Evolutionary conservation across 2,329 filamentous ascomycete genomes (phyloP).

Genomic region (Apiospora saccharicola): DNA sequence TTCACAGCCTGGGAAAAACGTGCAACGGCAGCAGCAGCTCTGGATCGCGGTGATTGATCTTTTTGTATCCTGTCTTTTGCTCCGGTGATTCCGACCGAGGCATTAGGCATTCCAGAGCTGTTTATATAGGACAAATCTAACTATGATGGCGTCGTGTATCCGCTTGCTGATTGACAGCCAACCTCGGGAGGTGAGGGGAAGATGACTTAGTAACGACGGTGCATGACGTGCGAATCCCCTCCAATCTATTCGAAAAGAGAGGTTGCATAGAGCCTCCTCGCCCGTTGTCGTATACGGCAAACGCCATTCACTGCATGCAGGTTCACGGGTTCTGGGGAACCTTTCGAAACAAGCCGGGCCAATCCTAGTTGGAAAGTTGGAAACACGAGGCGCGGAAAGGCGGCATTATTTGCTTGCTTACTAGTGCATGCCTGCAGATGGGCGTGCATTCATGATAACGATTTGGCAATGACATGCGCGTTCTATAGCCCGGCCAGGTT

Average conservation of each 20-base stretch:
- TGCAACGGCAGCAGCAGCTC: no score
- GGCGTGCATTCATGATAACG: not conserved
- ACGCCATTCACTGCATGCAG: not conserved
- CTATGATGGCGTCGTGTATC: no score
- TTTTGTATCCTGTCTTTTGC: no score
- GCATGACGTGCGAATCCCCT: slow-evolving; percentile 8
- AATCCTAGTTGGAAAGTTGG: slow-evolving; percentile 16
- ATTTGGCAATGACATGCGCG: not conserved
- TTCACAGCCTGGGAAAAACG: no score
- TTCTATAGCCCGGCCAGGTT: not conserved
- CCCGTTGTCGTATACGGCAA: not conserved
- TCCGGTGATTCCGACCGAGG: no score
- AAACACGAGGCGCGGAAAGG: slow-evolving; percentile 15
- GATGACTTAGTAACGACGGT: slow-evolving; percentile 4
- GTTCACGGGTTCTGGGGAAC: not conserved
- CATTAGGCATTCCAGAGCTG: no score
- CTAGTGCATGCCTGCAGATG: not conserved
- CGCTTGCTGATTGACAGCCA: not conserved
- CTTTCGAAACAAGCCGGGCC: not conserved
- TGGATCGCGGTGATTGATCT: not conserved
- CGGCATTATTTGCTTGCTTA: not conserved
- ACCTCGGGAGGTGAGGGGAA: not conserved
- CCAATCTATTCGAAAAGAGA: slow-evolving; percentile 9
- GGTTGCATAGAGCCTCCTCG: not conserved
- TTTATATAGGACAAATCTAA: no score